Evolutionary conservation across 495 filamentous ascomycete genomes (phyloP).

Genomic region (Penicillium cosmopolitanum): DNA sequence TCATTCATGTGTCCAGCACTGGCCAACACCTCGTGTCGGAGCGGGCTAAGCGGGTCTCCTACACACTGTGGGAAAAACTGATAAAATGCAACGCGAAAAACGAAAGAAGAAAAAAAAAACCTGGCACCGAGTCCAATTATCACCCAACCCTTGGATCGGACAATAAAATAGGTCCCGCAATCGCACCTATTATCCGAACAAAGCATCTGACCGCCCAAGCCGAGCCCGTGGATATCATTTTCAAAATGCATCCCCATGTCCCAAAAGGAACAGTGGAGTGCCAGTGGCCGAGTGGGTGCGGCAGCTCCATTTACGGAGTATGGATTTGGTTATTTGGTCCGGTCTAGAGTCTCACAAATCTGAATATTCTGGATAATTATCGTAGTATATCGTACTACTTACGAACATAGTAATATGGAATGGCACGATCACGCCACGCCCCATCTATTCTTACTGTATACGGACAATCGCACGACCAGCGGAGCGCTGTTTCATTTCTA

Average conservation of each 20-base stretch:
- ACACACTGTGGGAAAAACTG: not conserved
- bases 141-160: not conserved
- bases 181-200: not conserved
- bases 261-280: not conserved
- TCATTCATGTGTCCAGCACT: not conserved
- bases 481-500: slow-evolving; percentile 1
- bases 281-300: not conserved
- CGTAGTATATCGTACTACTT: too few species aligned
- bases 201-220: not conserved
- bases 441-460: slow-evolving; percentile 12
- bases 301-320: too few species aligned
- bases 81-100: too few species aligned
- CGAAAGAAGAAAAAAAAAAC: too few species aligned
- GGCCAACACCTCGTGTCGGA: slow-evolving; percentile 2
- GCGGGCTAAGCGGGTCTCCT: slow-evolving; percentile 17
- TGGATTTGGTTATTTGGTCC: not conserved
- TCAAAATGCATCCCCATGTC: not conserved
- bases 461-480: slow-evolving; percentile 13
- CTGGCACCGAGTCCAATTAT: too few species aligned
- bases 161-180: not conserved
- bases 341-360: not conserved
- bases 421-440: not conserved
- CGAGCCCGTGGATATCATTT: too few species aligned
- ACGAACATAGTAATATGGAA: not conserved
- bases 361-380: too few species aligned